These are phyloP conservation scores for Populus trichocarpa DNA, from an alignment of 441 rosid genomes.

Conservation along the genomic window DNA sequence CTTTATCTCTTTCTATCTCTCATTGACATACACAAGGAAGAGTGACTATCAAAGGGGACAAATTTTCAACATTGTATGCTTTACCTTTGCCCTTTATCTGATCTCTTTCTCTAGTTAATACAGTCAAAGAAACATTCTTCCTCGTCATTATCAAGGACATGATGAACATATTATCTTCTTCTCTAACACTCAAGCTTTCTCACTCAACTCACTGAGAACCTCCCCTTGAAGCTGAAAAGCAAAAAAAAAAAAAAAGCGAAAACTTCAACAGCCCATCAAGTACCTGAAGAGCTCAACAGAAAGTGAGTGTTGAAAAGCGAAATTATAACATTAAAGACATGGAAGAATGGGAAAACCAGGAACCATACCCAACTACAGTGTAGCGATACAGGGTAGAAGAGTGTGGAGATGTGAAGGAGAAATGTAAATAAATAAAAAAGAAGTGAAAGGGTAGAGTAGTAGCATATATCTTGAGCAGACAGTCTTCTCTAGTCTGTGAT, in stretches of 20 bases:
- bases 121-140: slow-evolving; percentile 15
- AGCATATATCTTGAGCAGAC: not conserved
- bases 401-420: not conserved
- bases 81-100: slow-evolving; percentile 28
- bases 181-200: slow-evolving; percentile 38
- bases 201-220: slow-evolving; percentile 15
- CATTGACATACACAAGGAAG: slow-evolving; percentile 33
- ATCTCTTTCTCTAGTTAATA: slow-evolving; percentile 49
- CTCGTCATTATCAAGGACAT: slow-evolving; percentile 24
- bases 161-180: slow-evolving; percentile 31
- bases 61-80: slow-evolving; percentile 38
- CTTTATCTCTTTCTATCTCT: slow-evolving; percentile 26
- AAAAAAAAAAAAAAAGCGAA: slow-evolving; percentile 8
- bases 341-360: not conserved
- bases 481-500: not conserved
- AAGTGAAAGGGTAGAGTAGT: not conserved
- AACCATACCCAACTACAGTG: not conserved
- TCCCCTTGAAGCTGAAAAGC: slow-evolving; percentile 35
- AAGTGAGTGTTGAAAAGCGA: not conserved
- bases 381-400: not conserved
- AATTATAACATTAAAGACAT: not conserved
- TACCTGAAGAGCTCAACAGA: slow-evolving; percentile 13
- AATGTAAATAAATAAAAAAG: not conserved
- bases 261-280: slow-evolving; percentile 30
- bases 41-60: slow-evolving; percentile 42